A percentile compares a stretch with the other conserved stretches of the same genome.
Conservation (phyloP, 352 stramenopile species). For the Phytopythium kandeliae region DNA sequence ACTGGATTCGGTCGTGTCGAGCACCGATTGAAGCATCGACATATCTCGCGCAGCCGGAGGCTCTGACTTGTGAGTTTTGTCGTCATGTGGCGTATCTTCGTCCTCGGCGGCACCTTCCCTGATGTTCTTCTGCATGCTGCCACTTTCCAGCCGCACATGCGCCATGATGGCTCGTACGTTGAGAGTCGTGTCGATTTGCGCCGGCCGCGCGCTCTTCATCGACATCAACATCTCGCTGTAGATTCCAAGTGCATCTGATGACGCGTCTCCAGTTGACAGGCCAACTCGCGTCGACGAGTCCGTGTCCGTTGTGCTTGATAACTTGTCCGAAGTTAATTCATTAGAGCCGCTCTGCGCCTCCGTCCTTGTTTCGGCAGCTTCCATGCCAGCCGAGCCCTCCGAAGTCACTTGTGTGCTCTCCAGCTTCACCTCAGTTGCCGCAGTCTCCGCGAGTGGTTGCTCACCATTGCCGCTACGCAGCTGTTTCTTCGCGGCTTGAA, state of each 20-base stretch:
- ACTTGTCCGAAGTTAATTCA: not conserved
- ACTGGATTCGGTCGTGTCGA: constrained; percentile 62
- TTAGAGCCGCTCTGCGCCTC: not conserved
- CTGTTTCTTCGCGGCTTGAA: constrained; percentile 47
- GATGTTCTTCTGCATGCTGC: constrained; percentile 41
- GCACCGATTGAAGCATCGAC: constrained; percentile 49
- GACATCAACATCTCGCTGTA: constrained; percentile 4
- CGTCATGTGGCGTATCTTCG: constrained; percentile 14
- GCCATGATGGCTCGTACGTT: constrained; percentile 52
- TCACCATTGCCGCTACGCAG: constrained; percentile 5
- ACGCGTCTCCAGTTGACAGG: not conserved
- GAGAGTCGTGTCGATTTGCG: constrained; percentile 6
- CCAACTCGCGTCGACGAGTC: not conserved
- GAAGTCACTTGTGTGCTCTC: not conserved
- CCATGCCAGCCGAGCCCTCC: not conserved
- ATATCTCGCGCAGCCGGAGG: constrained; percentile 18
- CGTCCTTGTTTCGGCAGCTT: constrained; percentile 14
- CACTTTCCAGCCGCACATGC: constrained; percentile 63
- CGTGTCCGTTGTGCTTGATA: not conserved
- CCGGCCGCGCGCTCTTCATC: not conserved
- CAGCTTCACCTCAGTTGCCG: not conserved
- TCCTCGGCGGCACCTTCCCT: constrained; percentile 11
- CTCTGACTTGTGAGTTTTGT: constrained; percentile 13
- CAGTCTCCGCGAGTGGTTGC: not conserved
- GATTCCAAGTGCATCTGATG: constrained; percentile 6